Conservation (phyloP, 805 yeast species). For the Zygoascus flipseniorum region DNA sequence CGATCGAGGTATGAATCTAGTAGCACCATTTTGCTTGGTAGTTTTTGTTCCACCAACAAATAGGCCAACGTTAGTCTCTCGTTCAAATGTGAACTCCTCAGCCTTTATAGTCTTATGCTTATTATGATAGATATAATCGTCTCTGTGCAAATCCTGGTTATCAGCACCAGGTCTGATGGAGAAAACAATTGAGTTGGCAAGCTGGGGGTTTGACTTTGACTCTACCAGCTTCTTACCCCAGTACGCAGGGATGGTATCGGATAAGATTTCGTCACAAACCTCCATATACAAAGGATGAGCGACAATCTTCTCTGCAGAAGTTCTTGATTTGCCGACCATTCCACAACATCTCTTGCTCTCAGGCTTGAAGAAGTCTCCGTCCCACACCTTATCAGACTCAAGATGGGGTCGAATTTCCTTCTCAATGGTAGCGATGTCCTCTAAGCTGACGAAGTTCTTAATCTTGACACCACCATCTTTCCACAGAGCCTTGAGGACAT, state of each 20-base stretch:
- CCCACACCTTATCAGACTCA: slow-evolving; percentile 6
- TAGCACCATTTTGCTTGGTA: slow-evolving; percentile 3
- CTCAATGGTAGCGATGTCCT: slow-evolving; percentile 4
- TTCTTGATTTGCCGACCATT: slow-evolving; percentile 2
- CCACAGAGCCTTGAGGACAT: not conserved
- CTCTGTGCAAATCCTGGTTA: slow-evolving; percentile 3
- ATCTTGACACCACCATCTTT: slow-evolving; percentile 5
- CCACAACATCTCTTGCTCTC: slow-evolving; percentile 3
- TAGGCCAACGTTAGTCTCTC: slow-evolving; percentile 2
- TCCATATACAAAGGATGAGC: not conserved
- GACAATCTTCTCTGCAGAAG: slow-evolving; percentile 2
- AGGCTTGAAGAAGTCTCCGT: slow-evolving; percentile 2
- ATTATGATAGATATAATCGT: slow-evolving; percentile 2
- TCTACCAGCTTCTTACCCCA: not conserved
- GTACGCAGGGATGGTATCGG: not conserved
- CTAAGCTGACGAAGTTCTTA: slow-evolving; percentile 2
- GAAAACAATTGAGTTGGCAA: slow-evolving; percentile 1
- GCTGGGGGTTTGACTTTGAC: slow-evolving; percentile 2
- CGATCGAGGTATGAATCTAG: slow-evolving; percentile 2
- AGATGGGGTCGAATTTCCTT: slow-evolving; percentile 4
- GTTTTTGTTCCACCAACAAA: slow-evolving; percentile 5
- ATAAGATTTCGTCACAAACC: not conserved
- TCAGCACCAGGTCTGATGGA: slow-evolving; percentile 6
- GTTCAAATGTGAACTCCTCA: not conserved
- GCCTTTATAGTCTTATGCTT: not conserved